Evolutionary conservation across 2,329 filamentous ascomycete species (phyloP).

Genomic region (Aspergillus fructus): DNA sequence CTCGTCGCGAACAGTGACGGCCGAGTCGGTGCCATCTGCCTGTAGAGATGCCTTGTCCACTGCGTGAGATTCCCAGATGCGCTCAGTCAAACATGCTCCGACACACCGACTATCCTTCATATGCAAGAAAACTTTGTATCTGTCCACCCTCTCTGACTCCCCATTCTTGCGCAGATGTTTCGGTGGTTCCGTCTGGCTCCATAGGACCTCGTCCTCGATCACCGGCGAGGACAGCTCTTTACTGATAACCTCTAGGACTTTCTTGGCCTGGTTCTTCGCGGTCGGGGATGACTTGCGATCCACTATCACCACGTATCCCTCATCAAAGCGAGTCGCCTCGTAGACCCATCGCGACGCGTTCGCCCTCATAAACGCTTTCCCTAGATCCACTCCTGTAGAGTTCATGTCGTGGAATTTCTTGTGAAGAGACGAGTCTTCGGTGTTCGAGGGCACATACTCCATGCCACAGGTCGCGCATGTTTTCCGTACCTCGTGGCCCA

Average conservation of each 20-base stretch:
- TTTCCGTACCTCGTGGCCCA: slow-evolving; percentile 56
- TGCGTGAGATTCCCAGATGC: slow-evolving; percentile 56
- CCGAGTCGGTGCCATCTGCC: slow-evolving; percentile 34
- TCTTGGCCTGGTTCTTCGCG: slow-evolving; percentile 53
- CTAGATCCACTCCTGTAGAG: slow-evolving; percentile 60
- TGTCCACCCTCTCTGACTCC: slow-evolving; percentile 42
- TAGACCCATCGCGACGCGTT: slow-evolving; percentile 53
- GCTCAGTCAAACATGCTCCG: slow-evolving; percentile 61
- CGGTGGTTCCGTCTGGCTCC: slow-evolving; percentile 49
- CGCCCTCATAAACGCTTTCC: slow-evolving; percentile 56
- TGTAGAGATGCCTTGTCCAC: slow-evolving; percentile 40
- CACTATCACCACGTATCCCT: slow-evolving; percentile 58
- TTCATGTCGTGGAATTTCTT: slow-evolving; percentile 65
- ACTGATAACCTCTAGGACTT: slow-evolving; percentile 62
- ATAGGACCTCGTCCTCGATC: slow-evolving; percentile 58
- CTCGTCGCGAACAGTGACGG: slow-evolving; percentile 47
- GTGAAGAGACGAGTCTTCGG: slow-evolving; percentile 62
- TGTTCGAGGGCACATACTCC: slow-evolving; percentile 64
- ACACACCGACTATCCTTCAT: slow-evolving; percentile 62
- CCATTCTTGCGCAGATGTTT: slow-evolving; percentile 36
- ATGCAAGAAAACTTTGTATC: slow-evolving; percentile 63
- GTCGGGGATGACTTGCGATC: slow-evolving; percentile 54
- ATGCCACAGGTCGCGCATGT: slow-evolving; percentile 63
- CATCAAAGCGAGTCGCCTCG: slow-evolving; percentile 49
- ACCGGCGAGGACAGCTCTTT: slow-evolving; percentile 61